Conservation (phyloP, 2,329 filamentous ascomycete genomes). For the Aquanectria penicillioides region DNA sequence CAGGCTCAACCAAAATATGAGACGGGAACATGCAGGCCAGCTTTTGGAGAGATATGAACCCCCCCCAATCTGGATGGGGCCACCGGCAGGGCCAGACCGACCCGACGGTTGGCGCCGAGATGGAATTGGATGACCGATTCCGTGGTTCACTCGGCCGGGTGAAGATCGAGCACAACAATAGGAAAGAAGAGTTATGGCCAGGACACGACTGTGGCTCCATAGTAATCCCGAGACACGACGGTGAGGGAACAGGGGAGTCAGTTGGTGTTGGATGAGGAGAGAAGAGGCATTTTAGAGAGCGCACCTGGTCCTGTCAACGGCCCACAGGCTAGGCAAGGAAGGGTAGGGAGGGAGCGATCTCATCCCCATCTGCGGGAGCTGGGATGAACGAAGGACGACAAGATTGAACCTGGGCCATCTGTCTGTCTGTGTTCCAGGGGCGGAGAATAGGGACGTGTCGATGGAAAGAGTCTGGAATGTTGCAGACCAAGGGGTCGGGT, state of each 20-base stretch:
- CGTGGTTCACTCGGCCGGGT: conserved; percentile 21
- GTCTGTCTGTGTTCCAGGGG: conserved; percentile 21
- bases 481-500: conserved; percentile 26
- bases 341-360: conserved; percentile 30
- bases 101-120: not conserved
- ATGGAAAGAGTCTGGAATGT: conserved; percentile 35
- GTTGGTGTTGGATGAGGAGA: conserved; percentile 1
- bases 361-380: conserved; percentile 28
- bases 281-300: conserved; percentile 13
- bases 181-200: not conserved
- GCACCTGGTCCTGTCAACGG: conserved; percentile 12
- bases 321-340: conserved; percentile 23
- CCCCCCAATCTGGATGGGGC: too few species aligned
- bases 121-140: conserved; percentile 10
- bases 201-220: conserved; percentile 12
- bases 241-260: conserved; percentile 2
- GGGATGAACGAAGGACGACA: conserved; percentile 29
- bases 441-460: conserved; percentile 19
- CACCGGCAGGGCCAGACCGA: too few species aligned
- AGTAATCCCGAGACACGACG: conserved; percentile 17
- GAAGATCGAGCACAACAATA: conserved; percentile 14
- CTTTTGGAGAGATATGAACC: not conserved
- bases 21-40: conserved; percentile 8
- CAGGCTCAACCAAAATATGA: not conserved
- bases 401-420: conserved; percentile 31